These are phyloP conservation scores for Termitomyces sp. DNA, from an alignment of 768 basidiomycete species.

Conservation along the genomic window DNA sequence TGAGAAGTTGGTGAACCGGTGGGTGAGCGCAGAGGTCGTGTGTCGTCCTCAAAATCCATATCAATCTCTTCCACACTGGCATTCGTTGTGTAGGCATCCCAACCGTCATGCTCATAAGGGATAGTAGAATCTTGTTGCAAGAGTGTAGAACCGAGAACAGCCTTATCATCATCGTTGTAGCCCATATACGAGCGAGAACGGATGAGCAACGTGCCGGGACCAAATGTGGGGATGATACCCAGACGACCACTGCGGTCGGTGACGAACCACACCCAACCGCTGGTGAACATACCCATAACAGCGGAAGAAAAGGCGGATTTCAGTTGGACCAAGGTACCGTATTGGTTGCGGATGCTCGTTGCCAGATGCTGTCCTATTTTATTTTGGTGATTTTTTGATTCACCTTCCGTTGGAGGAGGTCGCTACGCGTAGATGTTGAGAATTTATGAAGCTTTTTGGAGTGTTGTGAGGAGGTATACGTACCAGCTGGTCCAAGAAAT, in stretches of 20 bases:
- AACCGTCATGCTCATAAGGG: neutral
- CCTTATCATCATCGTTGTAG: neutral
- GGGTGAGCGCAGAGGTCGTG: conserved; percentile 8
- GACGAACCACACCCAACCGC: conserved; percentile 88
- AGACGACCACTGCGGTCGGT: conserved; percentile 53
- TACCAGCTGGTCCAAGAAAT: conserved; percentile 87
- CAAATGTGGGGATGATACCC: conserved; percentile 82
- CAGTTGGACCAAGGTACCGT: conserved; percentile 62
- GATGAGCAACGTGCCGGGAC: conserved; percentile 83
- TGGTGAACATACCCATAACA: conserved; percentile 70
- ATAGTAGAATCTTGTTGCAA: conserved; percentile 2
- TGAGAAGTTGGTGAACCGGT: conserved; percentile 16
- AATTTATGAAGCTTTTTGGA: neutral
- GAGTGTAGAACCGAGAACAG: conserved; percentile 12
- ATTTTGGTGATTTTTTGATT: conserved; percentile 29
- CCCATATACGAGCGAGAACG: conserved; percentile 44
- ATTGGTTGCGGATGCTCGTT: conserved; percentile 37
- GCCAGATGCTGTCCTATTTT: conserved; percentile 29
- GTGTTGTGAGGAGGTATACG: conserved; percentile 24
- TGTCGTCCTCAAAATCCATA: neutral
- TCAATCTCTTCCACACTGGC: neutral
- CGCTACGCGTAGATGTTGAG: conserved; percentile 25
- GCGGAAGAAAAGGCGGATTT: conserved; percentile 76
- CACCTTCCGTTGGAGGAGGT: conserved; percentile 30
- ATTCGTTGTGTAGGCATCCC: neutral